These are phyloP conservation scores for Pythium apleroticum DNA, from an alignment of 352 stramenopile species.

Conservation along the genomic window DNA sequence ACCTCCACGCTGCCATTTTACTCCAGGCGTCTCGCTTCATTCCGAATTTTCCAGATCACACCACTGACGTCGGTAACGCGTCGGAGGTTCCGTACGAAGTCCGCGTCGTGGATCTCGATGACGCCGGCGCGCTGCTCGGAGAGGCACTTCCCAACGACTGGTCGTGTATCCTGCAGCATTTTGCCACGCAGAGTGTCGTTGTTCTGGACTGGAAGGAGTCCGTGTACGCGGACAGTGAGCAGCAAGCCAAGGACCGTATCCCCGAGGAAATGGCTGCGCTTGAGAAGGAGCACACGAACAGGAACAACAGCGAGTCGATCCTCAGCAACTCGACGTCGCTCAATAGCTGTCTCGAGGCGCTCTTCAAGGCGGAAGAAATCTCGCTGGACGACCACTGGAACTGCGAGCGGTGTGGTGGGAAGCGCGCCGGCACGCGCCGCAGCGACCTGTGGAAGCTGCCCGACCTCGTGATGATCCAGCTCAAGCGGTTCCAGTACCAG, in stretches of 20 bases:
- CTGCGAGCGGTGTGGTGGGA: conserved; percentile 66
- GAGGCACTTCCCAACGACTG: conserved; percentile 44
- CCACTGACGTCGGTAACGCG: background rate
- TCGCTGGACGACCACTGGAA: conserved; percentile 73
- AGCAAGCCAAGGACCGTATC: conserved; percentile 32
- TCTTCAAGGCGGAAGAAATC: conserved; percentile 72
- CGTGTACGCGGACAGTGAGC: conserved; percentile 27
- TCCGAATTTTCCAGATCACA: conserved; percentile 13
- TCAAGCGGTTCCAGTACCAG: conserved; percentile 89
- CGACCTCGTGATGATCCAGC: conserved; percentile 85
- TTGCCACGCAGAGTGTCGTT: conserved; percentile 73
- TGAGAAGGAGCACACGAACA: conserved; percentile 24
- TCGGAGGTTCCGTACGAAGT: conserved; percentile 47
- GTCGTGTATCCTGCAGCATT: conserved; percentile 64
- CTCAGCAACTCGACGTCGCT: conserved; percentile 45
- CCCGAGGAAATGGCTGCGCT: conserved; percentile 30
- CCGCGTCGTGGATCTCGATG: conserved; percentile 60
- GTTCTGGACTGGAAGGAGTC: conserved; percentile 62
- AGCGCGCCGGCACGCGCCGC: conserved; percentile 52
- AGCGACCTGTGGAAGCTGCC: conserved; percentile 74
- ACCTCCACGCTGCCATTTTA: conserved; percentile 68
- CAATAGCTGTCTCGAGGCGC: conserved; percentile 63
- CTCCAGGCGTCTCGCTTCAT: conserved; percentile 69
- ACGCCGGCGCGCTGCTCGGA: conserved; percentile 42
- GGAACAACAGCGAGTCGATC: conserved; percentile 22